phyloP scores from a whole-genome alignment of 23 red algal genomes.

The Agarophyton chilense region DNA sequence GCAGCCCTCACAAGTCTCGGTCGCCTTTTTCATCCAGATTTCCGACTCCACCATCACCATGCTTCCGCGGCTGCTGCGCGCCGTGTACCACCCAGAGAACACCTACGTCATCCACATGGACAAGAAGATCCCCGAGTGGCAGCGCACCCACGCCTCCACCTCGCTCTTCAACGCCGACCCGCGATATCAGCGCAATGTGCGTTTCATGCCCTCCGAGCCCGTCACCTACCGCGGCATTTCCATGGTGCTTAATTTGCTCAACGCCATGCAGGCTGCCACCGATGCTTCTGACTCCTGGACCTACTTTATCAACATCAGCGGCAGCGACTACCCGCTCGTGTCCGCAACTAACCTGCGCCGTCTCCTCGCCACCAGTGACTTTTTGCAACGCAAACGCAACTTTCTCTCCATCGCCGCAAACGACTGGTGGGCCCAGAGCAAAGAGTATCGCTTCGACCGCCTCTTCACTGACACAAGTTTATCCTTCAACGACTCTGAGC shows the following conservation, averaged over 20 bases:
- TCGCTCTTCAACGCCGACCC: constrained; percentile 27
- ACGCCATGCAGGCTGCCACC: constrained; percentile 61
- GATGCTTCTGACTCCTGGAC: constrained; percentile 49
- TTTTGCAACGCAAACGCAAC: constrained; percentile 39
- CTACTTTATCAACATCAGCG: constrained; percentile 87
- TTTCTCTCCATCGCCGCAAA: constrained; percentile 54
- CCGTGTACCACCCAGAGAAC: constrained; percentile 71
- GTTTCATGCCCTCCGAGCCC: constrained; percentile 64
- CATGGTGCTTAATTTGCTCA: constrained; percentile 87
- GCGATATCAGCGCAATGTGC: constrained; percentile 63
- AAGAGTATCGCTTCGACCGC: constrained; percentile 57
- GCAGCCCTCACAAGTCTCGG: constrained; percentile 47
- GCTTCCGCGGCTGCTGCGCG: constrained; percentile 53
- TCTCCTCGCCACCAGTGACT: constrained; percentile 30
- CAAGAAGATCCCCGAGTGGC: constrained; percentile 82
- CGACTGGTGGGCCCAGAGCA: constrained; percentile 61
- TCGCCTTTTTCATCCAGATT: constrained; percentile 82
- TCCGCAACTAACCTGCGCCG: constrained; percentile 41
- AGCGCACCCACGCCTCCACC: constrained; percentile 36
- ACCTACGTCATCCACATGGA: constrained; percentile 86
- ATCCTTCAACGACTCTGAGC: constrained; percentile 57
- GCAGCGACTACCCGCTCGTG: constrained; percentile 83
- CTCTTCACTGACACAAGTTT: constrained; percentile 66
- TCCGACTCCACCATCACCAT: constrained; percentile 52
- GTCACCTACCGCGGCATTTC: constrained; percentile 84